Evolutionary conservation across 352 stramenopile genomes (phyloP), one percentile per base, ranked within the genome.

Genomic region (Phytophthora vignae): DNA sequence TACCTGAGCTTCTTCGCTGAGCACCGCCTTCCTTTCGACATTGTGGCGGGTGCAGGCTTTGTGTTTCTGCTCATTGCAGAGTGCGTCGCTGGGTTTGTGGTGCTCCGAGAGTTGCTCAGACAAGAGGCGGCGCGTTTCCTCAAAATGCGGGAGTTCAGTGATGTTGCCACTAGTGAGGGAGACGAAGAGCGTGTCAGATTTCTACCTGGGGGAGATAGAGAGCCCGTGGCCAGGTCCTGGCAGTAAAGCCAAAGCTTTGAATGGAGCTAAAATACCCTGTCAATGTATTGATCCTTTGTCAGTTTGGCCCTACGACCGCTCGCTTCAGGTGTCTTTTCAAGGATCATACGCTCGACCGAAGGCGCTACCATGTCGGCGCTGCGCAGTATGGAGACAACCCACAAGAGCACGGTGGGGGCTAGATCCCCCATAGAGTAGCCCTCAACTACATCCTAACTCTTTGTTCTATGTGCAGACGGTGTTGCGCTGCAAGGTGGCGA

Each of bases 341-440:
- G 36, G 49, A 64, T 67, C 36, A 58, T 10, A 61, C n/a, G 12
- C 25, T 11, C 33, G 7, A 57, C 3, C 25, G 22, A 33, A 64
- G 17, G 15, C 27, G 27, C 15, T 3, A 72, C 3, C 8, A 94
- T 94, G 86, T 97, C 90, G 57, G 91, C 79, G 25, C 53, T 98
- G 15, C 88, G 90, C 4, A 97, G 88, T 72, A 98, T 98, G 92
- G 91, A 98, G 77, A 97, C 90, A 36, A 94, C 80, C 2, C 92
- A 98, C 79, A 96, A 90, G 71, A 95, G 88, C 84, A 91, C 79
- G n/a, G 87, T 95, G 64, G 46, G 63, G 1, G 17, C 19, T 4
- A 22, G 3, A 8, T 31, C 4, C 22, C 54, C 10, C 0, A 2
- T 25, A 25, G 22, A 25, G 12, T 22, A 52, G 7, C 14, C 7